phyloP scores from a whole-genome alignment of 768 basidiomycete genomes.

The Leucocoprinus leucothites region DNA sequence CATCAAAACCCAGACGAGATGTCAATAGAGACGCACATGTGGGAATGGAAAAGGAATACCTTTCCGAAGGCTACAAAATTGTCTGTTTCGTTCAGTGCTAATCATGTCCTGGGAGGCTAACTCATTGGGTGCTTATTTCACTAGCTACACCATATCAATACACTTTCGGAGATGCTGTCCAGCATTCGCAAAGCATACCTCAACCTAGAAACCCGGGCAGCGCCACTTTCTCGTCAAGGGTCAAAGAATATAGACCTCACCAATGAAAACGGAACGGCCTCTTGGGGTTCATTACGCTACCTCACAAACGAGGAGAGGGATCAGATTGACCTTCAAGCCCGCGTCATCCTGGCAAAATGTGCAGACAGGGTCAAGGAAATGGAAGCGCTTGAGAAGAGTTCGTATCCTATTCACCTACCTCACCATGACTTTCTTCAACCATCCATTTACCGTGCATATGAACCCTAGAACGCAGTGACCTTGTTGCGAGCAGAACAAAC shows the following conservation, averaged over 20 bases:
- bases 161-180: constrained; percentile 67
- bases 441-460: constrained; percentile 16
- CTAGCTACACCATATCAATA: constrained; percentile 72
- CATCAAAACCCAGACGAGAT: constrained; percentile 23
- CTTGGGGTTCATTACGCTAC: constrained; percentile 64
- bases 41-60: constrained; percentile 59
- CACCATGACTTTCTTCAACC: constrained; percentile 1
- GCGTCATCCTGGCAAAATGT: constrained; percentile 81
- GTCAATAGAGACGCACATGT: constrained; percentile 34
- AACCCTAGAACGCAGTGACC: constrained; percentile 58
- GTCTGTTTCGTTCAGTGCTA: constrained; percentile 27
- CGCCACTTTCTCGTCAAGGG: constrained; percentile 50
- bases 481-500: constrained; percentile 61
- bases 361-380: constrained; percentile 84
- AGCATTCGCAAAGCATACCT: constrained; percentile 86
- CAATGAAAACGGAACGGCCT: constrained; percentile 29
- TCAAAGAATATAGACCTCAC: constrained; percentile 55
- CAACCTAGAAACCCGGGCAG: constrained; percentile 60
- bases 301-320: constrained; percentile 91
- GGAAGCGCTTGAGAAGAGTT: constrained; percentile 88
- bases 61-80: constrained; percentile 74
- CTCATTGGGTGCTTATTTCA: background rate
- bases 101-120: background rate
- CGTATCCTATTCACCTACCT: constrained; percentile 24
- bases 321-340: constrained; percentile 92